A percentile compares a stretch with the other conserved stretches of the same genome.
phyloP scores from a whole-genome alignment of 257 asterid genomes.

The Anisodus tanguticus region DNA sequence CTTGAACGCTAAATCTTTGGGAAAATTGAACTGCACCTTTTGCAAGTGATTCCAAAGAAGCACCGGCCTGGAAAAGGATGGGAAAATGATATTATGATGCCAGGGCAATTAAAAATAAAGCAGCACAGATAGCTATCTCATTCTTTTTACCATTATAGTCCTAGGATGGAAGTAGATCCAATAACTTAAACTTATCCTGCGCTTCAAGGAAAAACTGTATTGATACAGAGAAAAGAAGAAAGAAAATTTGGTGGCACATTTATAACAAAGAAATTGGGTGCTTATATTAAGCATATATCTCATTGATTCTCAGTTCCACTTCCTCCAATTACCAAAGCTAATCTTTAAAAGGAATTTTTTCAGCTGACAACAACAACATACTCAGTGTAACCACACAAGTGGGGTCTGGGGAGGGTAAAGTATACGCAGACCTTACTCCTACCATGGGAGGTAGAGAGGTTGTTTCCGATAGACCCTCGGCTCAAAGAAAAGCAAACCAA shows the following conservation, averaged over 20 bases:
- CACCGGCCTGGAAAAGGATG: conserved; percentile 66
- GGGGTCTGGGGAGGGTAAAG: too few species aligned
- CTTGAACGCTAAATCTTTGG: conserved; percentile 58
- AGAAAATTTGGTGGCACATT: not conserved
- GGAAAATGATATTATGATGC: not conserved
- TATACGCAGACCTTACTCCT: too few species aligned
- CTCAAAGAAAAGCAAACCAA: too few species aligned
- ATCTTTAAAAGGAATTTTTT: too few species aligned
- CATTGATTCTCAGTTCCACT: conserved; percentile 11
- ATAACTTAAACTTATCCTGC: not conserved
- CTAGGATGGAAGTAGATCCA: conserved; percentile 21
- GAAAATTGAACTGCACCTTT: conserved; percentile 87
- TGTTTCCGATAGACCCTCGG: too few species aligned
- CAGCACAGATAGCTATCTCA: conserved; percentile 10
- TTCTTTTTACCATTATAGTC: not conserved
- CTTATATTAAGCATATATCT: conserved; percentile 12
- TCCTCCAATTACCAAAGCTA: conserved; percentile 23
- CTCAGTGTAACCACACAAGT: too few species aligned
- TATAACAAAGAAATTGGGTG: conserved; percentile 21
- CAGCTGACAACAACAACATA: not conserved
- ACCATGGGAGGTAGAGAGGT: too few species aligned
- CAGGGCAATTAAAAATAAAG: conserved; percentile 9
- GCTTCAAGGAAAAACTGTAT: not conserved
- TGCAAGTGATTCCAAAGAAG: conserved; percentile 86
- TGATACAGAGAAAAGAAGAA: not conserved